Evolutionary conservation across 2,329 filamentous ascomycete species (phyloP), one percentile per base, ranked within the genome.

Genomic region (Penicillium psychrosexuale): DNA sequence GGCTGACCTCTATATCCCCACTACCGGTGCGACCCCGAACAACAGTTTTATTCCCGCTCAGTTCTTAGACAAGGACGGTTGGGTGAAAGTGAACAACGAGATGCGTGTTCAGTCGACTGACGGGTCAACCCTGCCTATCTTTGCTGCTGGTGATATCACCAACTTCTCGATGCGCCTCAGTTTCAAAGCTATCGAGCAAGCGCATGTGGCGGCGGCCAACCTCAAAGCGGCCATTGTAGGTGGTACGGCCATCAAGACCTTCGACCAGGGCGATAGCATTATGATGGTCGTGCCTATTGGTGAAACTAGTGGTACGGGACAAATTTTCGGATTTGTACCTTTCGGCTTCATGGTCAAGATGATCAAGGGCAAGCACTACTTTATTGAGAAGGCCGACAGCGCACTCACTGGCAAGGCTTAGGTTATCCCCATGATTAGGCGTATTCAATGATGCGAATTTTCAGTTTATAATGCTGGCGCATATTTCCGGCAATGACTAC

Each of bases 1-100:
- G 1, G 74, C 77, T 2, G 82, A 84, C 60, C 57, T 82, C 24
- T 84, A 80, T 63, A 77, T 85, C 52, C 75, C 78, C 3, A 80
- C 79, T 0, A 75, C 75, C 13, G 82, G 82, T 28, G 78, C 78
- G 12, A 63, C 69, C 8, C 82, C 82, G 0, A 84, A 82, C 67
- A 80, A 77, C 19, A 72, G 70, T 8, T 85, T 78, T 65, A 69
- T 85, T 1, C 80, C 82, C 0, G 48, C 63, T 4, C 63, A 72
- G 7, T 75, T 82, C 38, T 72, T 84, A 3, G 70, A 76, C 55
- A 66, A 70, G 0, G 57, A 66, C n/a, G 78, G 78, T 13, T 80
- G 78, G 66, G 77, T 86, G 42, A 70, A 70, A 27, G 79, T 77
- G 7, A 77, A 84, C 61, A 60, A 58, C 6, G 54, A 71, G 37